Evolutionary conservation across 805 yeast genomes (phyloP), one percentile per base, ranked within the genome.

Genomic region (Ogataea pignaliae): DNA sequence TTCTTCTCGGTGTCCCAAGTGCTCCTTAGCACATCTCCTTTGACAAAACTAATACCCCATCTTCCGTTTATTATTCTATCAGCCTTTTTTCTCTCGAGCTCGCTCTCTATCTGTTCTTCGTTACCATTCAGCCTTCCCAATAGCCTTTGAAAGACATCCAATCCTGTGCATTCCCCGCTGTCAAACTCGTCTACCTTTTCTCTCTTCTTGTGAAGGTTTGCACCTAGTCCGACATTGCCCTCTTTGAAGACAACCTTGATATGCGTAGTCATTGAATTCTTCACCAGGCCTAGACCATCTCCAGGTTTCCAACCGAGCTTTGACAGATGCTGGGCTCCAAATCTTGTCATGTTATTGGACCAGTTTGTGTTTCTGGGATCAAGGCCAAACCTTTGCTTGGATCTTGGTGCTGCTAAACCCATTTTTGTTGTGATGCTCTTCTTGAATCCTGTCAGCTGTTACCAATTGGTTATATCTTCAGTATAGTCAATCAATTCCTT

Each of bases 291-390:
- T 16, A 91, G 73, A 8, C 98, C 98, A 49, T 71, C 69, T 15
- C 99, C 99, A 2, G 95, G 96, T 41, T 71, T 75, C 99, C 99
- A 91, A 14, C 99, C 99, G 59, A 83, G 70, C 53, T 79, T 83
- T 49, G 80, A 80, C 47, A 91, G 64, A 63, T 89, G 89, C 56
- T 84, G 79, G 61, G 86, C 97, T 0, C 99, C 99, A 58, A 91
- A 91, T 41, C 96, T 68, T 3, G 72, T 70, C 0, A 83, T 80
- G 56, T 88, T 87, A 59, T 88, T 88, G 21, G 97, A 84, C 99
- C 99, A 91, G 48, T 81, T 77, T 1, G 97, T 90, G 59, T 91
- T 91, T 59, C 98, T 72, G 14, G 99, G 99, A 67, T 91, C 99
- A 32, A 75, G 66, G 10, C 98, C 97, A 61, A 90, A 84, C 57